These are phyloP conservation scores for Pythium chondricola DNA, from an alignment of 352 stramenopile genomes.

Conservation along the genomic window DNA sequence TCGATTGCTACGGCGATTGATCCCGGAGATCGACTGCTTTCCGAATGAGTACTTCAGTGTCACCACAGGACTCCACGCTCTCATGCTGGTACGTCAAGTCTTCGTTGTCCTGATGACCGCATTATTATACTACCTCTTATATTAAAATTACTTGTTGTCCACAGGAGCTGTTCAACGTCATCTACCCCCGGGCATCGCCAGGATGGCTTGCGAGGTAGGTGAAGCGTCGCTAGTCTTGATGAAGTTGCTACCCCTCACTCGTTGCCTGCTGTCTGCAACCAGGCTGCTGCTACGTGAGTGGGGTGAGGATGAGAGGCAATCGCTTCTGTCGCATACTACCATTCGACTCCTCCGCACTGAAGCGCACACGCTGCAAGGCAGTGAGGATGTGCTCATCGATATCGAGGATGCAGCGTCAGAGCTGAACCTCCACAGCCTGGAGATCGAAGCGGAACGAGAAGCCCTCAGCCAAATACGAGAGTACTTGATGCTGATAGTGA, in stretches of 20 bases:
- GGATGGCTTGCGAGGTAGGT: constrained; percentile 31
- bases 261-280: too few species aligned
- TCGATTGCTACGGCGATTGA: constrained; percentile 21
- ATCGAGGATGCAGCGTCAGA: constrained; percentile 4
- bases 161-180: constrained; percentile 31
- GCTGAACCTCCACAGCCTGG: not conserved
- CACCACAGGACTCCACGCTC: constrained; percentile 13
- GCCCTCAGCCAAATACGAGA: constrained; percentile 6
- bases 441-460: not conserved
- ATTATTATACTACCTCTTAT: too few species aligned
- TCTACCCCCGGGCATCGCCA: constrained; percentile 20
- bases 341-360: constrained; percentile 15
- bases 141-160: not conserved
- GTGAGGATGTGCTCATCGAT: constrained; percentile 7
- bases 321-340: constrained; percentile 3
- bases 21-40: constrained; percentile 47
- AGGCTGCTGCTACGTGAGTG: constrained; percentile 21
- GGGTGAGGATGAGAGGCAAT: constrained; percentile 15
- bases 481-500: constrained; percentile 12
- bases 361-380: constrained; percentile 12
- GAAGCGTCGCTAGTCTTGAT: not conserved
- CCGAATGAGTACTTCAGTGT: constrained; percentile 22
- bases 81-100: constrained; percentile 15
- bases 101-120: too few species aligned
- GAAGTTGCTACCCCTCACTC: not conserved